Base-by-base conservation (phyloP, 1,284 basidiomycete species). In the Coniferiporia sulphurascens region DNA sequence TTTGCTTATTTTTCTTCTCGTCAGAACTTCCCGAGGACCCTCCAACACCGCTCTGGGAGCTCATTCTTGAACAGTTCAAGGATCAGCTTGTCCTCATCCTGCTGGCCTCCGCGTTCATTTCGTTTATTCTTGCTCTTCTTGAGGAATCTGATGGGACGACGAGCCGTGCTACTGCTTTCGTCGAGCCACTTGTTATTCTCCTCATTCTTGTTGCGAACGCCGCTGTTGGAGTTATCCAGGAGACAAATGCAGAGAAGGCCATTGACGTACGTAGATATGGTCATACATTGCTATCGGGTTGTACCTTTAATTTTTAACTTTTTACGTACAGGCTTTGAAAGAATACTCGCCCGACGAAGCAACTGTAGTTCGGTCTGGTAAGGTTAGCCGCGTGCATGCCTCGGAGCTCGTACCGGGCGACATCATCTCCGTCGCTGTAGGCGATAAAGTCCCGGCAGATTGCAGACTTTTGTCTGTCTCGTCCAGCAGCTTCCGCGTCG, bases 11-110 rank as follows among this genome's bases (percentile, higher is more conserved):
- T 46, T 56, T 52, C 62, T 4, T 5, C 27, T 27, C 27, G 27
- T 27, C 70, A 95, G 92, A 90, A 70, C 80, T 98, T 12, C 93
- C 94, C 13, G 94, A 97, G 68, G 89, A 95, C 13, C 87, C 91
- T 0, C 78, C 92, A 0, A 97, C 94, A 3, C 93, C 96, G 3
- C 73, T 99, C 48, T 95, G 93, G 91, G 84, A 92, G 68, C 85
- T 98, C 62, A 91, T 99, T 62, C 81, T 99, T 19, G 95, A 96
- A 66, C 96, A 99, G 76, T 99, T 99, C 81, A 90, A 97, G 78
- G 95, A 98, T 75, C 93, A 95, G 74, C 85, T 98, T 22, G 95
- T 96, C 21, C 85, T 98, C 62, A 97, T 98, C 69, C 83, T 98
- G 27, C 87, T 98, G 48, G 93, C 83, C 2, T 96, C 93, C 5